Conservation (phyloP, 257 asterid species). For the Eustoma russellianum region DNA sequence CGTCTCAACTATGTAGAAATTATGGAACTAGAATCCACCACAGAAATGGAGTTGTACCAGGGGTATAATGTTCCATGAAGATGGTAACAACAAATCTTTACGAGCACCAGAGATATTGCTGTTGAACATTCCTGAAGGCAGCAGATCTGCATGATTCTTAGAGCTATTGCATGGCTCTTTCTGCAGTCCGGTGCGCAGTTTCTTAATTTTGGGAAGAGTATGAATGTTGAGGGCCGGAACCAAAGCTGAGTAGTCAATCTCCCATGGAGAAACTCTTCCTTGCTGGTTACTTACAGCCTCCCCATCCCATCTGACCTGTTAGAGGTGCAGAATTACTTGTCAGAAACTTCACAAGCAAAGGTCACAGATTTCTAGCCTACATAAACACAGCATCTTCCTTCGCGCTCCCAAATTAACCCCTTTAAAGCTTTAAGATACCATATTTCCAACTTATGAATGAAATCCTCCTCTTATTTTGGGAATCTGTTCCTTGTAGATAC, state of each 20-base stretch:
- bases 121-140: conserved; percentile 4
- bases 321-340: conserved; percentile 11
- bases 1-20: conserved; percentile 4
- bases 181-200: conserved; percentile 51
- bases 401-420: too few relatives aligned
- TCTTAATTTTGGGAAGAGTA: conserved; percentile 76
- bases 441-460: too few relatives aligned
- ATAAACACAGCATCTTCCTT: too few relatives aligned
- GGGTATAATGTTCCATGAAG: conserved; percentile 19
- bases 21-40: neutral
- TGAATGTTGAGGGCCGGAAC: conserved; percentile 54
- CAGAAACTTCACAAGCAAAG: neutral
- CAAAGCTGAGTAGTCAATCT: conserved; percentile 82
- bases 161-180: conserved; percentile 35
- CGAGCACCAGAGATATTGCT: conserved; percentile 6
- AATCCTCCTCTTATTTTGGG: too few relatives aligned
- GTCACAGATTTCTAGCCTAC: too few relatives aligned
- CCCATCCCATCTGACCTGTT: conserved; percentile 86
- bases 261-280: conserved; percentile 97
- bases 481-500: too few relatives aligned
- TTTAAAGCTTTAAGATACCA: too few relatives aligned
- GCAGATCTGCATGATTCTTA: conserved; percentile 10
- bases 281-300: conserved; percentile 63
- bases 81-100: conserved; percentile 7
- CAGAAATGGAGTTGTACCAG: conserved; percentile 38